Percentiles rank a stretch among this genome's conserved stretches.
Evolutionary conservation across 345 rosid species (phyloP).

Genomic region (Arabis alpina): DNA sequence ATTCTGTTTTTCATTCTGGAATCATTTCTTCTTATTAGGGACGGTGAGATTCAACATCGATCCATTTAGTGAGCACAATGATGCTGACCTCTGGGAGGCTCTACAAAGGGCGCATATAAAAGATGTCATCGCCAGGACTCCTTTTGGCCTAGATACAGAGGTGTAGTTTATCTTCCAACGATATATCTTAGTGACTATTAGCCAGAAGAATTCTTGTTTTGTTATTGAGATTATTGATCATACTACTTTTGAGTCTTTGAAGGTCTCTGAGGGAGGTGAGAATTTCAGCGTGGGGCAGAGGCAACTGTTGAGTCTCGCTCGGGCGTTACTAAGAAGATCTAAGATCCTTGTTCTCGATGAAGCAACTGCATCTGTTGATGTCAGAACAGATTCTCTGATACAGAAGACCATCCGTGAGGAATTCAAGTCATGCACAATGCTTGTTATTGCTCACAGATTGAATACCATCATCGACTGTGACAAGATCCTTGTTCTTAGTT

Average conservation of each 20-base stretch:
- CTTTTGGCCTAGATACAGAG: slow-evolving; percentile 78
- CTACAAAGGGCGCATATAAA: slow-evolving; percentile 83
- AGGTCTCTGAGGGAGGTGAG: slow-evolving; percentile 91
- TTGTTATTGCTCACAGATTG: slow-evolving; percentile 86
- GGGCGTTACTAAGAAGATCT: slow-evolving; percentile 79
- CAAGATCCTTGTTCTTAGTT: slow-evolving; percentile 79
- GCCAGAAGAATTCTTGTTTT: background rate
- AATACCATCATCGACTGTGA: slow-evolving; percentile 86
- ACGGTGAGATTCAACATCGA: slow-evolving; percentile 90
- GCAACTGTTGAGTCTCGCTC: slow-evolving; percentile 89
- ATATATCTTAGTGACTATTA: background rate
- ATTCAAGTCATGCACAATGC: slow-evolving; percentile 85
- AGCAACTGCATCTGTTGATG: slow-evolving; percentile 97
- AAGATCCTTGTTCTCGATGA: slow-evolving; percentile 96
- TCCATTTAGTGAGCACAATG: slow-evolving; percentile 84
- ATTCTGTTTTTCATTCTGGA: slow-evolving; percentile 9
- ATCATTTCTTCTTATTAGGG: slow-evolving; percentile 50
- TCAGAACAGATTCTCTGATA: slow-evolving; percentile 82
- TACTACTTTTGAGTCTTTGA: slow-evolving; percentile 24
- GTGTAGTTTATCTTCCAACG: slow-evolving; percentile 39
- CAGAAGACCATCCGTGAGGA: slow-evolving; percentile 92
- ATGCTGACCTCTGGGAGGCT: slow-evolving; percentile 94
- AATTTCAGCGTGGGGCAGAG: slow-evolving; percentile 96
- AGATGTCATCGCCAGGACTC: slow-evolving; percentile 72
- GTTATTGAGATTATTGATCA: slow-evolving; percentile 18